A percentile compares a stretch with the other conserved stretches of the same genome.
Evolutionary conservation across 1,284 basidiomycete species (phyloP).

Genomic region (Tylopilus sp.): DNA sequence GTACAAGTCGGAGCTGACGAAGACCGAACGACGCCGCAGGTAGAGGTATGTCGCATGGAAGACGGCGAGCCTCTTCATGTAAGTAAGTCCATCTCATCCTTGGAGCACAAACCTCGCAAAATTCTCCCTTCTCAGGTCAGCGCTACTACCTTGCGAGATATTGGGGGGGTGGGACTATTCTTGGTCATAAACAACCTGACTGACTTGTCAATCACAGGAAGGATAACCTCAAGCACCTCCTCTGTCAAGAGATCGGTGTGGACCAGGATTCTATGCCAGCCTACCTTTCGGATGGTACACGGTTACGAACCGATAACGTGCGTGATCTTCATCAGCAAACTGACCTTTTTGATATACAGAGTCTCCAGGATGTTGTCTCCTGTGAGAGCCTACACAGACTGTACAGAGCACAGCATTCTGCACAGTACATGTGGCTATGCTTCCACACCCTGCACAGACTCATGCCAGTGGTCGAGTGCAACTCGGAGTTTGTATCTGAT

Average conservation of each 20-base stretch:
- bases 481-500: no score
- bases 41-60: slow-evolving; percentile 81
- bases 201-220: slow-evolving; percentile 50
- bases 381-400: no score
- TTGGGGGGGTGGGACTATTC: slow-evolving; percentile 66
- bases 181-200: slow-evolving; percentile 11
- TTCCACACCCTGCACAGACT: no score
- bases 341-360: no score
- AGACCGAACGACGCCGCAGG: no score
- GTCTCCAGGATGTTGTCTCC: no score
- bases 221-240: slow-evolving; percentile 71
- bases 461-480: no score
- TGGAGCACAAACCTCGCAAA: no score
- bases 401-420: no score
- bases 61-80: slow-evolving; percentile 70
- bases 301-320: slow-evolving; percentile 74
- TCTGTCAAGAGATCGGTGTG: slow-evolving; percentile 75
- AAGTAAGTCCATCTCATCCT: slow-evolving; percentile 46
- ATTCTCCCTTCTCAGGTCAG: slow-evolving; percentile 65
- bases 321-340: no score
- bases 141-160: slow-evolving; percentile 74
- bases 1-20: no score
- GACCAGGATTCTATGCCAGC: slow-evolving; percentile 76
- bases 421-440: no score
- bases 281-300: slow-evolving; percentile 79